Percentiles rank a stretch among this genome's conserved stretches.
These are phyloP conservation scores for maize (Zea mays) DNA, from an alignment of 176 grass and related monocot species.

Conservation along the genomic window DNA sequence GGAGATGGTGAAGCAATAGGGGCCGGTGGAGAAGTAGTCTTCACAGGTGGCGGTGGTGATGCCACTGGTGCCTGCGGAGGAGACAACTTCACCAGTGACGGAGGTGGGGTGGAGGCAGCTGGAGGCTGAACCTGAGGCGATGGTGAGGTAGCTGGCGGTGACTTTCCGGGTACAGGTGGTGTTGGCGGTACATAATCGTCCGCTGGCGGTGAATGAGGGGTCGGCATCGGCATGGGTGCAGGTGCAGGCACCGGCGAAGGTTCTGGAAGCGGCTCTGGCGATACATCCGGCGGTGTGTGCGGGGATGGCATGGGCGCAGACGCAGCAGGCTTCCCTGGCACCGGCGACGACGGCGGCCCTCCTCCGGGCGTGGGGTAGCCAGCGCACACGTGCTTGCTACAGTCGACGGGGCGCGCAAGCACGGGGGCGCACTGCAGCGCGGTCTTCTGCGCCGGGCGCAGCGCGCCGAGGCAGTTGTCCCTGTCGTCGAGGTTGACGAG, in stretches of 20 bases:
- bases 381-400: slow-evolving; percentile 40
- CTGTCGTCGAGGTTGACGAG: slow-evolving; percentile 32
- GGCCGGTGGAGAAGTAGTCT: too few relatives aligned
- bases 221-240: not conserved
- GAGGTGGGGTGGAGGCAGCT: not conserved
- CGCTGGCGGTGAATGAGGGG: not conserved
- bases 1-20: not conserved
- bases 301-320: not conserved
- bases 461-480: slow-evolving; percentile 44
- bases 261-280: not conserved
- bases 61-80: too few relatives aligned
- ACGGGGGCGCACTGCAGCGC: slow-evolving; percentile 44
- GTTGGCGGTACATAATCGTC: not conserved
- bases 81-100: too few relatives aligned
- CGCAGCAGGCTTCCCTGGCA: not conserved
- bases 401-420: slow-evolving; percentile 50
- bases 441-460: slow-evolving; percentile 47
- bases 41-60: too few relatives aligned
- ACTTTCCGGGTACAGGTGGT: not conserved
- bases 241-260: not conserved
- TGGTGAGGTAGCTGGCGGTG: not conserved
- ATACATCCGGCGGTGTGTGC: not conserved
- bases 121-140: not conserved
- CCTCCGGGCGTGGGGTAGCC: not conserved
- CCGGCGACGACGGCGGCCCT: not conserved